Conservation (phyloP, 1,284 basidiomycete genomes). For the Malassezia equina region DNA sequence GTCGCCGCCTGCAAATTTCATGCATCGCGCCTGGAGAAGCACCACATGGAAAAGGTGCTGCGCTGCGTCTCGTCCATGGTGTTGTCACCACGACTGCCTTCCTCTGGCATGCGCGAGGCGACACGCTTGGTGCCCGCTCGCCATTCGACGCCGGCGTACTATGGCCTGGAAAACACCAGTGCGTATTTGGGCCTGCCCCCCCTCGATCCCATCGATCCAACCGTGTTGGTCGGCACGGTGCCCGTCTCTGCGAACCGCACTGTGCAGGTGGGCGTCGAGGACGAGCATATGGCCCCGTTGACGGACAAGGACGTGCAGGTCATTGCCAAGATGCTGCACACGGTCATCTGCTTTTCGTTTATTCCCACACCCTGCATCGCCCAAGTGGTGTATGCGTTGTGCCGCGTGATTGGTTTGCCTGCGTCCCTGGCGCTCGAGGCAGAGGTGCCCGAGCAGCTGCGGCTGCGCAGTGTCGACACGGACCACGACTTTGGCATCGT, state of each 20-base stretch:
- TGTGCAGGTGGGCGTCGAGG: conserved; percentile 8
- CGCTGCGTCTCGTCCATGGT: background rate
- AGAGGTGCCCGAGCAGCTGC: conserved; percentile 16
- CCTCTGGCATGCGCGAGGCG: background rate
- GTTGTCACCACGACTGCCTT: background rate
- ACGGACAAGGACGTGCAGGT: conserved; percentile 31
- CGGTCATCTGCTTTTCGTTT: conserved; percentile 35
- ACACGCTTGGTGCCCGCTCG: background rate
- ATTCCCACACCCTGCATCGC: conserved; percentile 34
- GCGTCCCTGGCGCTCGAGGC: conserved; percentile 16
- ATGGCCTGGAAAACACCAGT: conserved; percentile 34
- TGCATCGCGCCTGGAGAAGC: conserved; percentile 21
- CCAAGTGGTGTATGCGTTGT: conserved; percentile 29
- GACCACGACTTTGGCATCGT: conserved; percentile 23
- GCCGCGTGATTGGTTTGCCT: conserved; percentile 33
- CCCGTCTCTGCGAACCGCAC: conserved; percentile 19
- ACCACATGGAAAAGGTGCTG: conserved; percentile 3
- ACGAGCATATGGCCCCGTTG: conserved; percentile 22
- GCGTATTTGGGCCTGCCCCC: conserved; percentile 26
- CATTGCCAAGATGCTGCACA: conserved; percentile 33
- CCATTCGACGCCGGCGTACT: conserved; percentile 21
- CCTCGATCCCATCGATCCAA: conserved; percentile 20
- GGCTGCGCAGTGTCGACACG: conserved; percentile 16
- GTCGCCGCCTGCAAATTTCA: conserved; percentile 40
- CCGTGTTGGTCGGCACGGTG: conserved; percentile 9